Conservation (phyloP, 495 filamentous ascomycete species). For the Lentithecium fluviatile region DNA sequence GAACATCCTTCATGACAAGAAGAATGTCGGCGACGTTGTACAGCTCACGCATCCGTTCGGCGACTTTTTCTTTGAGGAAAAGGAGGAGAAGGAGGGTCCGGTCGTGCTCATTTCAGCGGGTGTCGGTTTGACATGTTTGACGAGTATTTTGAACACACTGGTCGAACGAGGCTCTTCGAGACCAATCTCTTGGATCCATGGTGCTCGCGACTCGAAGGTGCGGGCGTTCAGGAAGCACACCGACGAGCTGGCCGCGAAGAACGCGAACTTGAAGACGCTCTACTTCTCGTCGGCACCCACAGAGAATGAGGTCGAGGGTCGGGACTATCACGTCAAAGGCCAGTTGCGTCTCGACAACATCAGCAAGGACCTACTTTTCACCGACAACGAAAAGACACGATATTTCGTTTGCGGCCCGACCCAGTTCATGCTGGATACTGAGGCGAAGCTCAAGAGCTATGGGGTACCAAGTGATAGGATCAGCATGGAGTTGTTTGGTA, state of each 20-base stretch:
- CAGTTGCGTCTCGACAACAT: constrained; percentile 58
- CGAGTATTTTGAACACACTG: constrained; percentile 64
- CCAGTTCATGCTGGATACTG: constrained; percentile 61
- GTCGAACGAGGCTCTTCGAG: constrained; percentile 46
- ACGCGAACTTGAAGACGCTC: constrained; percentile 45
- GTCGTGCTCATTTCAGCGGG: constrained; percentile 71
- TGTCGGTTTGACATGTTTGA: constrained; percentile 66
- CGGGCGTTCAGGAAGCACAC: constrained; percentile 58
- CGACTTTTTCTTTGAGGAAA: constrained; percentile 62
- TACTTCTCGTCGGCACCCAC: constrained; percentile 46
- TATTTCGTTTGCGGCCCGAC: constrained; percentile 72
- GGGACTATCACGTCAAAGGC: constrained; percentile 56
- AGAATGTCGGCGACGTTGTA: constrained; percentile 58
- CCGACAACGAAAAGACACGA: constrained; percentile 53
- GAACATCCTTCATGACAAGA: constrained; percentile 64
- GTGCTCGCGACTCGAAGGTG: constrained; percentile 49
- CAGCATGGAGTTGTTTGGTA: constrained; percentile 67
- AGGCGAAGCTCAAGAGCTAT: constrained; percentile 47
- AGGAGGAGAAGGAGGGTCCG: constrained; percentile 47
- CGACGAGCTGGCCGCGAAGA: constrained; percentile 44
- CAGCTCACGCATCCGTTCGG: constrained; percentile 67
- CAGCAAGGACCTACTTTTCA: constrained; percentile 52
- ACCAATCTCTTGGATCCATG: constrained; percentile 63
- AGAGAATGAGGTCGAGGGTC: constrained; percentile 51
- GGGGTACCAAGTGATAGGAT: constrained; percentile 58